Conservation (phyloP, 2,329 filamentous ascomycete species). For the Septoria linicola region DNA sequence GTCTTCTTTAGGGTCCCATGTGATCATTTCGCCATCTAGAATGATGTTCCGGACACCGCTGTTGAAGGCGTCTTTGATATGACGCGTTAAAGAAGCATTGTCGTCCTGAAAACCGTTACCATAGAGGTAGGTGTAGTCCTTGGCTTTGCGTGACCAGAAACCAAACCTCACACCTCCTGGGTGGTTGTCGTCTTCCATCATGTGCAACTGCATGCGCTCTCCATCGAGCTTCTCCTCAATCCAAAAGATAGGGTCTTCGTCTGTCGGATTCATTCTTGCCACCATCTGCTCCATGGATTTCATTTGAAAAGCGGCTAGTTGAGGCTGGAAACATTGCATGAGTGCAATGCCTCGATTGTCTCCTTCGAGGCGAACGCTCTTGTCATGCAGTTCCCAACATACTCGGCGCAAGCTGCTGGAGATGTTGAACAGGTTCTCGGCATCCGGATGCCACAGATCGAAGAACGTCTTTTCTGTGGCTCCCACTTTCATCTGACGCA, state of each 20-base stretch:
- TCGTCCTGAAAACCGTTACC: slow-evolving; percentile 73
- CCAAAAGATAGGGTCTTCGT: slow-evolving; percentile 80
- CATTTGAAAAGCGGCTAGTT: slow-evolving; percentile 89
- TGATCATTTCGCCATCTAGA: slow-evolving; percentile 97
- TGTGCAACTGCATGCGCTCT: slow-evolving; percentile 95
- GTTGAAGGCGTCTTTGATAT: slow-evolving; percentile 74
- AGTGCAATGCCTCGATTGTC: slow-evolving; percentile 73
- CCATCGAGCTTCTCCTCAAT: slow-evolving; percentile 98
- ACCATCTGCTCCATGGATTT: slow-evolving; percentile 79
- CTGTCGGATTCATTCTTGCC: slow-evolving; percentile 61
- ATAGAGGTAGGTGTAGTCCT: slow-evolving; percentile 94
- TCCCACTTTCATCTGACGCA: slow-evolving; percentile 72
- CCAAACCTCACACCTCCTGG: slow-evolving; percentile 71
- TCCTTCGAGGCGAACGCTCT: slow-evolving; percentile 67
- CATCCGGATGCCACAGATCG: slow-evolving; percentile 59
- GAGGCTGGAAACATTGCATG: slow-evolving; percentile 96
- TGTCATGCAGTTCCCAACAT: slow-evolving; percentile 88
- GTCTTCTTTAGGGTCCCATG: slow-evolving; percentile 86
- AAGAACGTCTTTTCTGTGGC: slow-evolving; percentile 89
- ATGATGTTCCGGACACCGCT: slow-evolving; percentile 80
- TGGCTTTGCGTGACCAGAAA: slow-evolving; percentile 95
- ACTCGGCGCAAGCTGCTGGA: slow-evolving; percentile 87
- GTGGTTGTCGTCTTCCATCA: slow-evolving; percentile 67
- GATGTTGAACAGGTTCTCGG: slow-evolving; percentile 69
- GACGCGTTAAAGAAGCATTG: slow-evolving; percentile 73